These are phyloP conservation scores for Rosa lucieae DNA, from an alignment of 306 rosid species.

Conservation along the genomic window DNA sequence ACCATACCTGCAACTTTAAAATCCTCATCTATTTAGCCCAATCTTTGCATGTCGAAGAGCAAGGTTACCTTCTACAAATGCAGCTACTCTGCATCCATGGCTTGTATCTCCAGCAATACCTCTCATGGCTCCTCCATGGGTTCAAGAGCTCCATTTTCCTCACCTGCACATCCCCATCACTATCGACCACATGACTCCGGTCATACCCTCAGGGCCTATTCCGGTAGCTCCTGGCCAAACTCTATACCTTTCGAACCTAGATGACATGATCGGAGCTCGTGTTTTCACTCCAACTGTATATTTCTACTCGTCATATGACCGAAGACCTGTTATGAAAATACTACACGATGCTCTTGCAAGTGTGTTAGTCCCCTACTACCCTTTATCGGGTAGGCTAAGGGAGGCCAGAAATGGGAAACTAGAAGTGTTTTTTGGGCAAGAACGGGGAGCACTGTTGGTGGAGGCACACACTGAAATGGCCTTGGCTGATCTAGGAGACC, in stretches of 20 bases:
- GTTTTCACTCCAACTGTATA: slow-evolving; percentile 87
- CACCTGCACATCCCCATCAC: slow-evolving; percentile 48
- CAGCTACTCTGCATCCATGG: slow-evolving; percentile 28
- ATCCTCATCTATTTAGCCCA: slow-evolving; percentile 34
- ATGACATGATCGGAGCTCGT: slow-evolving; percentile 71
- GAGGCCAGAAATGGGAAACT: slow-evolving; percentile 68
- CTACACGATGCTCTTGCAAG: slow-evolving; percentile 59
- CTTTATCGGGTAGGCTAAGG: slow-evolving; percentile 78
- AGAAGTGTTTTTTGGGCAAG: slow-evolving; percentile 69
- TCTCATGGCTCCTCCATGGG: slow-evolving; percentile 73
- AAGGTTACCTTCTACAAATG: slow-evolving; percentile 56
- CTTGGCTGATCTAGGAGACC: slow-evolving; percentile 57
- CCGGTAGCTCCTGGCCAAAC: slow-evolving; percentile 35
- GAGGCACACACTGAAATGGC: slow-evolving; percentile 61
- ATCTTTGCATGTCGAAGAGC: slow-evolving; percentile 64
- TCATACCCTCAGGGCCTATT: slow-evolving; percentile 56
- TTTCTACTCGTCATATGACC: slow-evolving; percentile 42
- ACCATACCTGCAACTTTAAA: slow-evolving; percentile 42
- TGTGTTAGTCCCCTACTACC: slow-evolving; percentile 85
- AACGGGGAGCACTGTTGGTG: slow-evolving; percentile 75
- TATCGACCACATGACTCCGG: slow-evolving; percentile 32
- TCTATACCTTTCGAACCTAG: slow-evolving; percentile 81
- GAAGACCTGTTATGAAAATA: slow-evolving; percentile 34
- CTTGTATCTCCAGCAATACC: slow-evolving; percentile 19
- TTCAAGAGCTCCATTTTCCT: slow-evolving; percentile 78